Evolutionary conservation across 106 monocot species (phyloP), one percentile per base, ranked within the genome.

Genomic region (Platanthera guangdongensis): DNA sequence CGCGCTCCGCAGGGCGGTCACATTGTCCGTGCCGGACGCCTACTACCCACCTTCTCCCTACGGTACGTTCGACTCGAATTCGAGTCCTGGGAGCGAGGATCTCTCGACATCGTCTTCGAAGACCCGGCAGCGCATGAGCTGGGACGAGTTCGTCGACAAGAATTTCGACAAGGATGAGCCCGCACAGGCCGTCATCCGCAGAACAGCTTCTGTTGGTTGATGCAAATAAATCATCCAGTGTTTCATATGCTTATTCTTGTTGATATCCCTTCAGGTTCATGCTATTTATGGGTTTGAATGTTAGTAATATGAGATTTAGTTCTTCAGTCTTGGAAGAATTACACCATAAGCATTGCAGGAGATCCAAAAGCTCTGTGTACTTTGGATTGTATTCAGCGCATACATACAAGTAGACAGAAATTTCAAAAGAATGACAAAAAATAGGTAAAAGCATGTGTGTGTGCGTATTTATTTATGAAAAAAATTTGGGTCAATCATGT

Each of bases 1-100:
- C 8, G 97, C 93, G 3, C 83, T 97, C 7, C 82, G 77, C n/a
- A 49, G 88, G 77, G 93, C 97, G 3, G 88, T 97, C 45, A 82
- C 86, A 0, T 75, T 96, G 76, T 78, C 86, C 22, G 89, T 97
- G 9, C 93, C 93, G 0, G 83, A 94, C 65, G 86, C 97, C 7
- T 77, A 82, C 52, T 65, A 39, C 39, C 75, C 79, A 0, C 88
- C 91, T 12, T 91, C 97, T 6, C 71, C 75, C 18, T 97, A 93
- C 52, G 93, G 93, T 13, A 94, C 93, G 8, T 94, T 97, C 39
- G 83, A 86, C 25, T 89, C 87, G 22, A 74, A 70, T 51, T 76
- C 74, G 3, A 78, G 69, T 39, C 45, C 48, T 9, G 74, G 55
- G 11, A 48, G 67, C 12, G 82, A 79, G 4, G 57, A 64, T 25